Evolutionary conservation across 371 early-diverging fungal genomes (phyloP), one percentile per base, ranked within the genome.

Genomic region (Mortierella sp.): DNA sequence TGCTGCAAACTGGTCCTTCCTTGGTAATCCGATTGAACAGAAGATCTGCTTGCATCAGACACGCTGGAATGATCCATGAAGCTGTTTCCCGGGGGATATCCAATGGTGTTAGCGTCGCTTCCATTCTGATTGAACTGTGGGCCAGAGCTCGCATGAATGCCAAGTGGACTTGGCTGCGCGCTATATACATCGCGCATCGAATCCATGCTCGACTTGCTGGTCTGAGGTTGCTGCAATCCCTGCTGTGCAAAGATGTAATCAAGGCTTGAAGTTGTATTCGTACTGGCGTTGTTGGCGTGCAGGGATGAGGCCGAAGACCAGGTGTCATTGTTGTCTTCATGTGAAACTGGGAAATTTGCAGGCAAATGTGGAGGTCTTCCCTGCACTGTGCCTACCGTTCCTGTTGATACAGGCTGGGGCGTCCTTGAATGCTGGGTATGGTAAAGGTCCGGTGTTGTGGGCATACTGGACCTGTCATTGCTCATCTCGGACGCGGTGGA

Each of bases 271-370:
- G 60, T 73, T n/a, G 60, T 73, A 30, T 67, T 73, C 47, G 62
- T 42, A 19, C 68, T 73, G n/a, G 43, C 63, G 31, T 54, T 63
- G 26, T 10, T 34, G 4, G 34, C 34, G 10, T 54, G 74, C 19
- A 73, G 51, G 10, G 74, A 73, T 0, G 68, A 73, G 16, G 64
- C 59, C 0, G 74, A 67, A 1, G 74, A 73, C 67, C 68, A 73
- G n/a, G 68, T 73, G 34, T 73, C 74, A 28, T 59, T 64, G 64
- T 68, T 68, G 51, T 67, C 62, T 21, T 58, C 68, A 19, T 64
- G 50, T 34, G 64, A 63, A 27, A 64, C 51, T 18, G 65, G 58
- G 27, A 71, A 71, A 47, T 60, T 61, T 2, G 47, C 12, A 14
- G 65, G 50, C 10, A 71, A 10, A 21, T 60, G 31, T 0, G 71